Base-by-base conservation (phyloP, 2,329 filamentous ascomycete species). In the Fusarium sp. region DNA sequence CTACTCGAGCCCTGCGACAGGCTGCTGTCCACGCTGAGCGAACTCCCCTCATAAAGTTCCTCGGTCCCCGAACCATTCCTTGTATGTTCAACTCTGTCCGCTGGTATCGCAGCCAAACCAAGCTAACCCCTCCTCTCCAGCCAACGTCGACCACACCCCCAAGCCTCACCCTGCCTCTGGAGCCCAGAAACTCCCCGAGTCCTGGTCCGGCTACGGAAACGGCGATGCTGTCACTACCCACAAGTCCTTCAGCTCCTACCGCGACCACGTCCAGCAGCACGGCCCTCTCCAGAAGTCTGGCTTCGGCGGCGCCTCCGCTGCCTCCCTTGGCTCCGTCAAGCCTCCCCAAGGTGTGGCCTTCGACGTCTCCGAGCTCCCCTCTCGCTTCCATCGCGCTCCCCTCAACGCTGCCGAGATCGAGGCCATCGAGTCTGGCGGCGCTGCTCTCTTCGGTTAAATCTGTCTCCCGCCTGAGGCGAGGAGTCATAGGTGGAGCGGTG, bases 391-490 rank as follows among this genome's bases (percentile, higher is more conserved):
- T 75, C 87, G 93, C 69, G 83, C 87, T 47, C 86, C 88, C 14
- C 91, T 94, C 81, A 90, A 87, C 36, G 80, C 90, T 72, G 89
- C 90, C 41, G 96, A 99, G 87, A 99, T 99, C 63, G 96, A 98
- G 80, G 94, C 94, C 21, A 87, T 99, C 75, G 94, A 97, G 87
- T 96, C 93, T 56, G 96, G 94, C 55, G 96, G 96, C 58, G 96
- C 95, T 33, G 81, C 85, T 35, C 77, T 84, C 57, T 79, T 85
- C 67, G 81, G 82, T 66, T 87, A 78, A 75, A 69, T 58, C 25
- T 61, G 27, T 36, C 55, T 66, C 53, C 58, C 40, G 53, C 45
- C 48, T 45, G 31, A 31, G 49, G 60, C 55, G 60, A 68, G 65
- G 69, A 69, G 56, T 58, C 35, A 66, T 35, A 53, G 69, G 69